These are phyloP conservation scores for Aspergillus nomiae DNA, from an alignment of 2,329 filamentous ascomycete species.

Conservation along the genomic window DNA sequence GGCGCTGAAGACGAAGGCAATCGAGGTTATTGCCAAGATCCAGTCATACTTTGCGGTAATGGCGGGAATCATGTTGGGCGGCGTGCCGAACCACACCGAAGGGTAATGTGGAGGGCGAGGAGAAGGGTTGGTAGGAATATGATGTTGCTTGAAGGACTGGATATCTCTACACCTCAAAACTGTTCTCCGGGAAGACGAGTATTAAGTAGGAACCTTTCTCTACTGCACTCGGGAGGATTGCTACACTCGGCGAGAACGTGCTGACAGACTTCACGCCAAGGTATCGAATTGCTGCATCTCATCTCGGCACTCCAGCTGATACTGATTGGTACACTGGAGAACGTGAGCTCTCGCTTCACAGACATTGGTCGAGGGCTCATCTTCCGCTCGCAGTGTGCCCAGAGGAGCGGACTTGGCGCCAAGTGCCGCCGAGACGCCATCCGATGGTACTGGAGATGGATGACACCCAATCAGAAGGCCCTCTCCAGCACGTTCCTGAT, in stretches of 20 bases:
- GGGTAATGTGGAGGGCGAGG: not conserved
- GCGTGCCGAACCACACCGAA: not conserved
- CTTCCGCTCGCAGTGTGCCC: not conserved
- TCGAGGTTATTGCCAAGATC: conserved; percentile 31
- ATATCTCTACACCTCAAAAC: not conserved
- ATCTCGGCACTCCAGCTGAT: not conserved
- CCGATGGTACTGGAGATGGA: not conserved
- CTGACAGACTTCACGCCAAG: not conserved
- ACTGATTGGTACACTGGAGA: not conserved
- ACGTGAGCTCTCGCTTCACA: conserved; percentile 11
- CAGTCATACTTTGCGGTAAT: conserved; percentile 32
- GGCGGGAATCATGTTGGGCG: conserved; percentile 23
- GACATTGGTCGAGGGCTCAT: conserved; percentile 12
- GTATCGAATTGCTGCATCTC: not conserved
- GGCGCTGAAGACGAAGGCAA: conserved; percentile 31
- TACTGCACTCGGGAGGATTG: not conserved
- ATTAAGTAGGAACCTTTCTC: conserved; percentile 1
- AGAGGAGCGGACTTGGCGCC: conserved; percentile 21
- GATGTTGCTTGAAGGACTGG: not conserved
- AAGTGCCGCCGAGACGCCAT: not conserved
- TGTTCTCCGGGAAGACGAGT: not conserved
- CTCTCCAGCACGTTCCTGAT: conserved; percentile 16
- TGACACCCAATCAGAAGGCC: not conserved
- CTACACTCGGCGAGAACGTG: not conserved
- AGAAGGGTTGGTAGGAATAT: not conserved